A percentile compares a stretch with the other conserved stretches of the same genome.
phyloP scores from a whole-genome alignment of 2,329 filamentous ascomycete genomes.

The Arthrobotrys pseudoclavata region DNA sequence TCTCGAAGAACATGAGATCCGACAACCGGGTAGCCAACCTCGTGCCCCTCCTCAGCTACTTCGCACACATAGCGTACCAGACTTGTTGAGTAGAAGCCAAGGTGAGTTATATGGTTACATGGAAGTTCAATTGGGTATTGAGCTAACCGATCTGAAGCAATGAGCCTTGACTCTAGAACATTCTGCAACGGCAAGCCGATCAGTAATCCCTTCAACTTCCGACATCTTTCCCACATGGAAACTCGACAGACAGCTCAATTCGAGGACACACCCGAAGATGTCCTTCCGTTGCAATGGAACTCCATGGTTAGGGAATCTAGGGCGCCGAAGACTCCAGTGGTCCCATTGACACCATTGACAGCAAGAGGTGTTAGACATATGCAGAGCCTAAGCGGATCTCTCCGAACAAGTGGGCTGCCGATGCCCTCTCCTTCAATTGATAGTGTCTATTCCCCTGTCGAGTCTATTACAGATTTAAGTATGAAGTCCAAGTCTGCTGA shows the following conservation, averaged over 20 bases:
- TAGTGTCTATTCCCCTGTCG: slow-evolving; percentile 55
- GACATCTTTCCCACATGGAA: slow-evolving; percentile 54
- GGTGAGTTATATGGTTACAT: slow-evolving; percentile 19
- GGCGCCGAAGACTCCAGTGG: slow-evolving; percentile 51
- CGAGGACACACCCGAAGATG: slow-evolving; percentile 48
- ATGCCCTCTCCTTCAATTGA: slow-evolving; percentile 49
- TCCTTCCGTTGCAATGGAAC: slow-evolving; percentile 50
- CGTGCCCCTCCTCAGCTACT: slow-evolving; percentile 42
- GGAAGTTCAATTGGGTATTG: neutral
- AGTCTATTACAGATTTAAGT: slow-evolving; percentile 52
- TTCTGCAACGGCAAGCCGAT: slow-evolving; percentile 59
- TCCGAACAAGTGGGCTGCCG: slow-evolving; percentile 46
- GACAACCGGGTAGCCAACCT: slow-evolving; percentile 35
- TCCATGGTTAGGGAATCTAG: slow-evolving; percentile 45
- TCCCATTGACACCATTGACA: slow-evolving; percentile 48
- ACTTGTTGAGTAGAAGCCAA: slow-evolving; percentile 54
- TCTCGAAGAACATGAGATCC: slow-evolving; percentile 55
- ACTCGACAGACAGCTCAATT: slow-evolving; percentile 47
- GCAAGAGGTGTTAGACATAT: slow-evolving; percentile 35
- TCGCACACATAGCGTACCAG: slow-evolving; percentile 55
- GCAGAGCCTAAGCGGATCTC: slow-evolving; percentile 49
- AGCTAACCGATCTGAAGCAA: slow-evolving; percentile 18
- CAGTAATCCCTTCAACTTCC: slow-evolving; percentile 57
- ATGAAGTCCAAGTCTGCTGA: slow-evolving; percentile 52
- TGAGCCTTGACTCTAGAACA: slow-evolving; percentile 33